Conservation (phyloP, 306 rosid genomes). For the Cucumis cinereus region DNA sequence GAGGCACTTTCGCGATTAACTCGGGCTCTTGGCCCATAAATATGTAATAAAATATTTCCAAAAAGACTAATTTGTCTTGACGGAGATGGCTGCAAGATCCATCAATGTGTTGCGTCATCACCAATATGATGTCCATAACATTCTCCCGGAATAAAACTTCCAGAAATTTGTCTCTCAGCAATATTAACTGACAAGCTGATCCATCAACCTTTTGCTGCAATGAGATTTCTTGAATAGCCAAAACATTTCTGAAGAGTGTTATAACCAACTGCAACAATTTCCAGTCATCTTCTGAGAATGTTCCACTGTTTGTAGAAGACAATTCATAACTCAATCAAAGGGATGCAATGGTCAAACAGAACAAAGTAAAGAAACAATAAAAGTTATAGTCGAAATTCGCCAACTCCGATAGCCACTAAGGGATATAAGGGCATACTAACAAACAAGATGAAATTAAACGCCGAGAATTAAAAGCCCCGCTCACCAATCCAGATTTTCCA, state of each 20-base stretch:
- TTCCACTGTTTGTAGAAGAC: constrained; percentile 33
- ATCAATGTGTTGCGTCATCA: constrained; percentile 54
- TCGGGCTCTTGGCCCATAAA: constrained; percentile 85
- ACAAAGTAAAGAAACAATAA: background rate
- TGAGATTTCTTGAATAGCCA: constrained; percentile 82
- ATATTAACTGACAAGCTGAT: constrained; percentile 45
- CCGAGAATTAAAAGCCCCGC: constrained; percentile 3
- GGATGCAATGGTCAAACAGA: background rate
- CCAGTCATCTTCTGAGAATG: constrained; percentile 94
- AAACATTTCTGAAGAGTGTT: constrained; percentile 65
- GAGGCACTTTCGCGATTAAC: constrained; percentile 42
- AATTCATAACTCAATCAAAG: constrained; percentile 5
- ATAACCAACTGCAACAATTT: constrained; percentile 81
- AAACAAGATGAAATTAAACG: background rate
- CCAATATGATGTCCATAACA: constrained; percentile 78
- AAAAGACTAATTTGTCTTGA: constrained; percentile 76
- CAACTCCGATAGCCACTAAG: background rate
- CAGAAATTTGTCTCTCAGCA: constrained; percentile 61
- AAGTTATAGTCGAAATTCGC: background rate
- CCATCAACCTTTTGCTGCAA: constrained; percentile 64
- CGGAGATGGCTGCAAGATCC: constrained; percentile 51
- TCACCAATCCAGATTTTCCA: constrained; percentile 84
- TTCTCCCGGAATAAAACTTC: constrained; percentile 77
- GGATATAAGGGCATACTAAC: background rate
- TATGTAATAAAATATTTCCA: constrained; percentile 70